Base-by-base conservation (phyloP, 2,329 filamentous ascomycete genomes). In the Metarhizium guizhouense region DNA sequence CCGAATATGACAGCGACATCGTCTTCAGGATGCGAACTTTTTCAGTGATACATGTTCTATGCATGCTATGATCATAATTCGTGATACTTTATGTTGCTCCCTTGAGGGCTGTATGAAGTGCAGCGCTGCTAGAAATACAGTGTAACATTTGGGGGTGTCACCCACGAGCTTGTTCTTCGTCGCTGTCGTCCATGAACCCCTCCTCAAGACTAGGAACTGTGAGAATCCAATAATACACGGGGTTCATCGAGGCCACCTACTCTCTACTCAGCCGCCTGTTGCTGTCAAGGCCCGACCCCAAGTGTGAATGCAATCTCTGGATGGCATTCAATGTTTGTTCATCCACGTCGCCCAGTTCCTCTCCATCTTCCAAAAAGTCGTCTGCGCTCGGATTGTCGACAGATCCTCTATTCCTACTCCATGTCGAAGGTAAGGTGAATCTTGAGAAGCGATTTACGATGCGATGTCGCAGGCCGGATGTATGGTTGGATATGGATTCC, bases 261-360 rank as follows among this genome's bases (percentile, higher is more conserved):
- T 95, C 90, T 71, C 90, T 78, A 68, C 89, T 93, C 58, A 95
- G 65, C 59, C 90, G 78, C 62, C 82, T 75, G 47, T 77, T 73
- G 51, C 76, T 77, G 58, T 83, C 80, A 49, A 71, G 70, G 50
- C 70, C 68, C 11, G 71, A 67, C 8, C 61, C 63, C 16, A 62
- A 61, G 49, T 67, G 65, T 20, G 45, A 48, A 29, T 30, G 45
- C 6, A 48, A 29, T 30, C 64, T 61, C 58, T 72, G 73, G 30
- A 77, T 67, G 51, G 71, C 72, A 57, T 73, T 68, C 65, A 73
- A 65, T 51, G 71, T 72, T 54, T 76, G 70, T 56, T 77, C 75
- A 60, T 82, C 75, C 45, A 87, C 79, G 52, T 83, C 77, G 59
- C 81, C 82, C 11, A 86, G 70, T 69, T 90, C 86, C 64, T 90